Evolutionary conservation across 345 rosid genomes (phyloP), one percentile per base, ranked within the genome.

Genomic region (Raphanus sativus): DNA sequence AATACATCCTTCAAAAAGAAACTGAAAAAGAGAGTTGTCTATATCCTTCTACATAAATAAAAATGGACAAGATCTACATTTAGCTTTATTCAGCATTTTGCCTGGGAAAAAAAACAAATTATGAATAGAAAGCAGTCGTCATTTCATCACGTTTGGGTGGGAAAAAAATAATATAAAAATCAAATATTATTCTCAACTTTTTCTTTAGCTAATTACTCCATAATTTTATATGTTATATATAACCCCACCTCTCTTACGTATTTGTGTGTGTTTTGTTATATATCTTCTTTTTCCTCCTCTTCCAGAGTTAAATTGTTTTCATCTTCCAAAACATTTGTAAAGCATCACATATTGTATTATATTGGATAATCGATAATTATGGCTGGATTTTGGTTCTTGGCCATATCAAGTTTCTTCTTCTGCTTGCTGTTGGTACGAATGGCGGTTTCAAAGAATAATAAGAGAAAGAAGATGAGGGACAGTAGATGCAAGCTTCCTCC

Each of bases 401-500:
- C 69, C 55, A 28, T 69, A 21, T 24, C 66, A 29, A 74, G 61
- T 50, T 6, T 69, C 15, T 16, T 74, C 78, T 69, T 63, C 4
- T 79, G 74, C 16, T 54, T 74, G 66, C 70, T 74, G 55, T 63
- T 79, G 48, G 42, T 74, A 69, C 58, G 26, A 74, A 4, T 79
- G 25, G 26, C 65, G 16, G 33, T 74, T 74, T 68, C 67, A 69
- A 74, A 69, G 67, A 54, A 55, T 36, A 82, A 74, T 61, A 85
- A 69, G 60, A 62, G 52, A 40, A 86, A 15, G 64, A 52, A 67
- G 26, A 66, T 52, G 29, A 60, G 17, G 36, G 55, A 61, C 68
- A 36, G 62, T 28, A 78, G 56, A 77, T 13, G 73, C 61, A 84
- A 85, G 77, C 92, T 93, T 62, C 96, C 98, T 55, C 96, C 98